Conservation (phyloP, 1,284 basidiomycete genomes). For the Ustilago bromivora region DNA sequence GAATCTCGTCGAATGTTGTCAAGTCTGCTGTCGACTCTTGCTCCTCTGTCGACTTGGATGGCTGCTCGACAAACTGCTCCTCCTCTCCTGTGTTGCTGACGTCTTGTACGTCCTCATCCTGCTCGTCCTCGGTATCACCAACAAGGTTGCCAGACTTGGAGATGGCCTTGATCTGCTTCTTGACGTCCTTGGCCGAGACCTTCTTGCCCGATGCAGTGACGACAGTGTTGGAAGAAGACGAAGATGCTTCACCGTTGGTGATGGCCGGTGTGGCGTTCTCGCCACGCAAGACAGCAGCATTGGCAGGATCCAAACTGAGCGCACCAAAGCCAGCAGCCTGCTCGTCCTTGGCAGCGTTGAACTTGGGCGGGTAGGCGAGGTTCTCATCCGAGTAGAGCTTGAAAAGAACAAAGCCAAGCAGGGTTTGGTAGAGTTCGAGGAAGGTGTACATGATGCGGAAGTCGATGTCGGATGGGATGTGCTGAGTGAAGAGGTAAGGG, state of each 20-base stretch:
- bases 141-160: conserved; percentile 44
- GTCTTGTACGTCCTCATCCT: conserved; percentile 29
- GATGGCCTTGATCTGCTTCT: conserved; percentile 73
- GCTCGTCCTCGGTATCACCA: conserved; percentile 44
- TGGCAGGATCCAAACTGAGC: conserved; percentile 79
- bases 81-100: conserved; percentile 26
- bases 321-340: conserved; percentile 86
- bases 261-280: conserved; percentile 31
- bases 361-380: conserved; percentile 91
- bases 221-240: conserved; percentile 41
- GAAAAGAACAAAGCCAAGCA: conserved; percentile 95
- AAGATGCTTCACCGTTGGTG: conserved; percentile 30
- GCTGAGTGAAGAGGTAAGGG: conserved; percentile 97
- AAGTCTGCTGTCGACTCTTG: conserved; percentile 72
- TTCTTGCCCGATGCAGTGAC: conserved; percentile 69
- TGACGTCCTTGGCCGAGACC: conserved; percentile 72
- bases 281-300: conserved; percentile 63
- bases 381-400: conserved; percentile 96
- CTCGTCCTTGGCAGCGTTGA: conserved; percentile 87
- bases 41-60: conserved; percentile 75
- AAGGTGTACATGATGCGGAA: conserved; percentile 99
- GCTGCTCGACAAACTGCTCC: conserved; percentile 65
- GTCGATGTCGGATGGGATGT: conserved; percentile 92
- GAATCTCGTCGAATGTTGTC: conserved; percentile 80
- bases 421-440: conserved; percentile 96